Conservation (phyloP, 495 filamentous ascomycete species). For the Bombardia bombarda region DNA sequence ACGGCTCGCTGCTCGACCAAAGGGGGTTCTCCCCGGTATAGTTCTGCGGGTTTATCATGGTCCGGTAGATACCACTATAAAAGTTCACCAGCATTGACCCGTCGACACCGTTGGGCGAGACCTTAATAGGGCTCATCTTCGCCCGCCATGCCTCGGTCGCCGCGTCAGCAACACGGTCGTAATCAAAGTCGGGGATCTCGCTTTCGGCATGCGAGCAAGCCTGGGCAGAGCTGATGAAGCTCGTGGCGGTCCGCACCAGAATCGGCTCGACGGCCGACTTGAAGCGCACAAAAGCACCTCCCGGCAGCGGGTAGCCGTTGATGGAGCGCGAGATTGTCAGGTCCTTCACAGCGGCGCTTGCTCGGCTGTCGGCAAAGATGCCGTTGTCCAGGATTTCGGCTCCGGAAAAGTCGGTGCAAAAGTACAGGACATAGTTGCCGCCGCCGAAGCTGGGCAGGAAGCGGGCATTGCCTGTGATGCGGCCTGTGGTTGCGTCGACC, state of each 20-base stretch:
- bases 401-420: slow-evolving; percentile 66
- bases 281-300: slow-evolving; percentile 50
- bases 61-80: slow-evolving; percentile 64
- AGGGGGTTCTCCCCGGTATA: slow-evolving; percentile 74
- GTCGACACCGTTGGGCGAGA: slow-evolving; percentile 48
- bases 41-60: slow-evolving; percentile 67
- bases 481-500: slow-evolving; percentile 45
- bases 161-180: slow-evolving; percentile 41
- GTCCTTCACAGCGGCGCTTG: slow-evolving; percentile 43
- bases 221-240: slow-evolving; percentile 58
- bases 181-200: slow-evolving; percentile 63
- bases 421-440: slow-evolving; percentile 50
- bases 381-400: slow-evolving; percentile 55
- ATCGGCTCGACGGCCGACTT: slow-evolving; percentile 37
- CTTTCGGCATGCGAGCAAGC: slow-evolving; percentile 60
- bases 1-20: slow-evolving; percentile 64
- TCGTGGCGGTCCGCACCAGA: slow-evolving; percentile 57
- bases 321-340: slow-evolving; percentile 52
- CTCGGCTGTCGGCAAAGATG: slow-evolving; percentile 53
- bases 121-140: slow-evolving; percentile 52
- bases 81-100: slow-evolving; percentile 51
- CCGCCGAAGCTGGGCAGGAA: slow-evolving; percentile 65
- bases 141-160: slow-evolving; percentile 54
- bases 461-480: slow-evolving; percentile 56
- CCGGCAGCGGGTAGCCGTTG: slow-evolving; percentile 58